Percentiles rank a stretch among this genome's conserved stretches.
phyloP scores from a whole-genome alignment of 257 asterid species.

The Solanum arcanum region DNA sequence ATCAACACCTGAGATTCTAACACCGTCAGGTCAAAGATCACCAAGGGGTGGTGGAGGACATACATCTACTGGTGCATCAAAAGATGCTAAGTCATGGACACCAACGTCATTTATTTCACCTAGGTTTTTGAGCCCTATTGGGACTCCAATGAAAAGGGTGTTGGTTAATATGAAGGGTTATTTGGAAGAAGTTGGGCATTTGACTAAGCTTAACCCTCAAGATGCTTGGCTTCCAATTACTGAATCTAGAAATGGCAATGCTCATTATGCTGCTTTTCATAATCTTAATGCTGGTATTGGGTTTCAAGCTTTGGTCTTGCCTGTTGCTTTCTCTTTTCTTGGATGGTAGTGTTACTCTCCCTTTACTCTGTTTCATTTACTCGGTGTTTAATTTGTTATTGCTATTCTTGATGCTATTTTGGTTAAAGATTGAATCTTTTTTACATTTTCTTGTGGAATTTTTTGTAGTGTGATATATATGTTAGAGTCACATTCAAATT shows the following conservation, averaged over 20 bases:
- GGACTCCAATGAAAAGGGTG: constrained; percentile 96
- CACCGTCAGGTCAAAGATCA: constrained; percentile 85
- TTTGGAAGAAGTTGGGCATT: constrained; percentile 89
- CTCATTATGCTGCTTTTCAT: constrained; percentile 95
- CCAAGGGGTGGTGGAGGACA: constrained; percentile 44
- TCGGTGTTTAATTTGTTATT: not conserved
- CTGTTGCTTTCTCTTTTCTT: constrained; percentile 91
- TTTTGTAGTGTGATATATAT: not conserved
- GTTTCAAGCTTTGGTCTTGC: constrained; percentile 84
- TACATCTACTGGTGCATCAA: constrained; percentile 23
- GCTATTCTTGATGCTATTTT: not conserved
- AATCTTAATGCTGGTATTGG: constrained; percentile 96
- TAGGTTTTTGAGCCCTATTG: constrained; percentile 90
- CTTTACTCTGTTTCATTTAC: not conserved
- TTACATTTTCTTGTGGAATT: not conserved
- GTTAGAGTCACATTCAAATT: not conserved
- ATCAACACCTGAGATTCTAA: constrained; percentile 88
- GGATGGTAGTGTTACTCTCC: constrained; percentile 54
- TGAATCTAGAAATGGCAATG: constrained; percentile 91
- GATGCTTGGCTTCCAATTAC: constrained; percentile 99
- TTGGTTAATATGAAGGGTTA: constrained; percentile 86
- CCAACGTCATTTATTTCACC: constrained; percentile 95
- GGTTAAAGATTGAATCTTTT: not conserved
- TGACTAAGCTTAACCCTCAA: constrained; percentile 92
- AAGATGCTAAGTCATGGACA: constrained; percentile 80